Base-by-base conservation (phyloP, 306 rosid species). In the Quercus parvula region DNA sequence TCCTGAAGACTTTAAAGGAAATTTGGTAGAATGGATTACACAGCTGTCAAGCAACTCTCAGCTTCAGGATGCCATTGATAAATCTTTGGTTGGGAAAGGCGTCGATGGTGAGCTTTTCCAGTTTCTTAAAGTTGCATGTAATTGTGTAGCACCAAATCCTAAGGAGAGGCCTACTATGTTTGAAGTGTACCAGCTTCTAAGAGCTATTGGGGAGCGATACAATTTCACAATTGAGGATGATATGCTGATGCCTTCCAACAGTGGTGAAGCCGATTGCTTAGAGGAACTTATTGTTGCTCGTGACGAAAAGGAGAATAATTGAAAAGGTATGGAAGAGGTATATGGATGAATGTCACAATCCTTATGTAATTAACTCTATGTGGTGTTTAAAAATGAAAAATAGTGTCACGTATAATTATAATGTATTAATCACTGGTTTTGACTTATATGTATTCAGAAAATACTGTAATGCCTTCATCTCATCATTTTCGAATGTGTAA, bases 101-200 rank as follows among this genome's bases (percentile, higher is more conserved):
- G 88, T 68, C 4, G 94, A 92, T 58, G 73, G 79, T 2, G 99
- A 95, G 90, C 89, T 93, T 82, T 89, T 91, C 88, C 98, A 95
- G 84, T 91, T 95, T 81, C 93, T 95, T 25, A 95, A 93, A 88
- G 91, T 92, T 25, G 97, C 94, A 5, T 87, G 89, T 77, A 95
- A 77, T 58, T 95, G 99, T 78, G 96, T 95, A 69, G 55, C 49
- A 8, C 71, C 78, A 74, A 81, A 64, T 77, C 71, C 90, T 59
- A 95, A 92, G 91, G 98, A 95, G 86, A 91, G 99, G 81, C 97
- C 99, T 2, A 87, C 98, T 25, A 90, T 95, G 99, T 95, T 92
- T 85, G 99, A 95, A 87, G 96, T 95, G 7, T 93, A 91, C 87
- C 99, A 95, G 79, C 85, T 95, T 87, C 85, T 95, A 61, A 88